These are phyloP conservation scores for Fusarium setosum DNA, from an alignment of 2,329 filamentous ascomycete species.

Conservation along the genomic window DNA sequence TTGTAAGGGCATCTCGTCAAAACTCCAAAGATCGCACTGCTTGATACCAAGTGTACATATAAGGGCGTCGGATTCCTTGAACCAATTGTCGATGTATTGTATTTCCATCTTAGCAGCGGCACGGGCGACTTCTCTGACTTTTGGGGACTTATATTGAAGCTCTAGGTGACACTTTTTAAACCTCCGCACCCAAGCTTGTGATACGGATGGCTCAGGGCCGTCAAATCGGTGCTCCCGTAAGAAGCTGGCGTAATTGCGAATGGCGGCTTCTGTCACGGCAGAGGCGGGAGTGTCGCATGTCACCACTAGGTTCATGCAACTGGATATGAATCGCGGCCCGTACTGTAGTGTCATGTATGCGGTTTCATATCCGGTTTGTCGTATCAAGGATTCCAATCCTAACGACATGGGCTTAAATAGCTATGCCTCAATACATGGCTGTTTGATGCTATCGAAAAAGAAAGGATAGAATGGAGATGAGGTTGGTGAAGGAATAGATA, in stretches of 20 bases:
- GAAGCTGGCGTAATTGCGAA: neutral
- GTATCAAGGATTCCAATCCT: neutral
- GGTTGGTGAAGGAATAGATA: no score
- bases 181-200: neutral
- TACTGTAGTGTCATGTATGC: neutral
- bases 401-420: neutral
- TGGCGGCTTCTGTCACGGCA: neutral
- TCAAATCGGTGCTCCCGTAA: neutral
- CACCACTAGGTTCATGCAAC: neutral
- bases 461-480: no score
- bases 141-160: neutral
- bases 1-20: neutral
- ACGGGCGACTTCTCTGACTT: neutral
- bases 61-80: neutral
- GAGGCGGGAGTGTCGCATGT: neutral
- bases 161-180: neutral
- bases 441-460: no score
- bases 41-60: neutral
- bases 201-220: neutral
- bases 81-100: neutral
- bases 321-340: neutral
- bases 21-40: neutral
- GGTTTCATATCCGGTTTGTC: neutral
- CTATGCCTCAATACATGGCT: neutral
- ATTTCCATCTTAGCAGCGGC: neutral